Base-by-base conservation (phyloP, 192 early-diverging fungal species). In the Geosiphon pyriformis region DNA sequence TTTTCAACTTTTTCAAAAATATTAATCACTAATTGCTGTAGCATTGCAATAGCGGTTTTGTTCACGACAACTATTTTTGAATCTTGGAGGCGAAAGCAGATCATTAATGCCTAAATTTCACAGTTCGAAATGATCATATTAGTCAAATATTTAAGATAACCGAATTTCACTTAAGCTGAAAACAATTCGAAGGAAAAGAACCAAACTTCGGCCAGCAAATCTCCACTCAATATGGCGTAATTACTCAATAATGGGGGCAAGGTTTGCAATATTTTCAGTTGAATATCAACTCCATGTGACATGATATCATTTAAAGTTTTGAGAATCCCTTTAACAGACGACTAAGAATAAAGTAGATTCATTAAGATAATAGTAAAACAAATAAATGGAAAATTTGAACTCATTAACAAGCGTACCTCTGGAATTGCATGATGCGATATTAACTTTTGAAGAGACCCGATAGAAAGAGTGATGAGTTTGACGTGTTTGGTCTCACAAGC, bases 181-280 rank as follows among this genome's bases (percentile, higher is more conserved):
- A 26, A 20, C 59, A 60, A 1, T 60, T 32, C 1, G n/a, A 35
- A 30, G 10, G 59, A 32, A 53, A 53, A 65, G 42, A 1, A 2
- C 18, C 46, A 65, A 65, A 90, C 88, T 76, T 94, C 90, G 2
- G 90, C 92, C 50, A 98, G 72, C 0, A 88, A 80, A 47, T 87
- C 87, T 25, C 89, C 92, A 63, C 87, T 85, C n/a, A 98, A 84
- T 53, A 68, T 66, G 20, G 79, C 68, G 66, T 97, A 97, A 59
- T 90, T 88, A 15, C 86, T 90, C 12, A 95, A 78, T 27, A 99
- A 78, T 3, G 96, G 94, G 30, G 95, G 68, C 8, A 99, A 79
- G 11, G 90, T 93, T 70, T 99, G 96, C 46, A 99, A 75, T 15
- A 94, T 85, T 65, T 95, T 97, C 37, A 99, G 76, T 71, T 99